A percentile compares a stretch with the other conserved stretches of the same genome.
Conservation (phyloP, 2,329 filamentous ascomycete genomes). For the Monosporascus sp. region DNA sequence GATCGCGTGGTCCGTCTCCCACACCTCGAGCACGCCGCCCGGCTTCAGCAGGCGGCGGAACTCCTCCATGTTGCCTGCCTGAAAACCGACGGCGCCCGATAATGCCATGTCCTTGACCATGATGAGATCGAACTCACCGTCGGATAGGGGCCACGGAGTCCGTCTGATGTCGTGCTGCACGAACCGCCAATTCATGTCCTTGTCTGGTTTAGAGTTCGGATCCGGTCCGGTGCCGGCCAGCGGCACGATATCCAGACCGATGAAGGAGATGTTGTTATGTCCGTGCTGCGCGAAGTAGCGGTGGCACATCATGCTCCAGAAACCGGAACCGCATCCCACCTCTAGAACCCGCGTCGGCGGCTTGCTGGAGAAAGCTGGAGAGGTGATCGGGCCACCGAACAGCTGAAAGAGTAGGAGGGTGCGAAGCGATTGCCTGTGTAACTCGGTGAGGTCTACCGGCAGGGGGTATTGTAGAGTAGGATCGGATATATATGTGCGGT, state of each 20-base stretch:
- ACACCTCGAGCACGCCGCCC: slow-evolving; percentile 77
- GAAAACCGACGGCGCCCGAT: slow-evolving; percentile 53
- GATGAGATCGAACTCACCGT: slow-evolving; percentile 79
- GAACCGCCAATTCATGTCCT: slow-evolving; percentile 82
- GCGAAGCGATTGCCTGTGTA: slow-evolving; percentile 80
- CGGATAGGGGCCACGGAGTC: slow-evolving; percentile 69
- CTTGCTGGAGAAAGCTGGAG: slow-evolving; percentile 57
- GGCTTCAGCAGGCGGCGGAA: slow-evolving; percentile 70
- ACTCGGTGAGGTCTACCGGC: slow-evolving; percentile 79
- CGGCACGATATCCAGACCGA: slow-evolving; percentile 75
- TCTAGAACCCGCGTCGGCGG: slow-evolving; percentile 78
- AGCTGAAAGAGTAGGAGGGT: slow-evolving; percentile 77
- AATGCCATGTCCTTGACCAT: slow-evolving; percentile 82
- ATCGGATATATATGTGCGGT: slow-evolving; percentile 78
- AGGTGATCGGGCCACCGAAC: slow-evolving; percentile 75
- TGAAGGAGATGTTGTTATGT: slow-evolving; percentile 67
- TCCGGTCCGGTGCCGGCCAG: slow-evolving; percentile 46
- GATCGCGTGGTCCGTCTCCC: slow-evolving; percentile 82
- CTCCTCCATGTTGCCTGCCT: slow-evolving; percentile 59
- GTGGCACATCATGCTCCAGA: slow-evolving; percentile 88
- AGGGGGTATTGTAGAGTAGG: slow-evolving; percentile 70
- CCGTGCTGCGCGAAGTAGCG: slow-evolving; percentile 68
- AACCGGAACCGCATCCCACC: slow-evolving; percentile 78
- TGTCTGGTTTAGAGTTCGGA: slow-evolving; percentile 46
- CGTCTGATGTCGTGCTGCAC: slow-evolving; percentile 80